Evolutionary conservation across 495 filamentous ascomycete species (phyloP), one percentile per base, ranked within the genome.

Genomic region (Penicillium dipodomyicola): DNA sequence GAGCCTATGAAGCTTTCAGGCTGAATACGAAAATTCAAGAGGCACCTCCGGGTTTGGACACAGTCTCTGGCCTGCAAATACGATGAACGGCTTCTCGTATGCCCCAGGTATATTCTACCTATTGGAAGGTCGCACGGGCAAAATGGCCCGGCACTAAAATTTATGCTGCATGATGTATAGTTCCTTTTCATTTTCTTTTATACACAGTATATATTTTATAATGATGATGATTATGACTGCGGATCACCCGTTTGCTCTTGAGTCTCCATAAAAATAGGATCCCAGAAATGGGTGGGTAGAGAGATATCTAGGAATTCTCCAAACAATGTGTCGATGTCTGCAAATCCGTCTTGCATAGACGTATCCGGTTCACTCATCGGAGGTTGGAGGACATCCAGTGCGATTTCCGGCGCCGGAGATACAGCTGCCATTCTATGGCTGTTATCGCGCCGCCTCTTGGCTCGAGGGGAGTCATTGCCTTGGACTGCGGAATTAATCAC

Each of bases 281-380:
- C 72, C 71, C 71, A 75, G 54, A 75, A 76, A 35, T 76, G 73
- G 20, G 71, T 73, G 2, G 72, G 74, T 3, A 76, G 58, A 6
- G 72, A 74, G 15, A 75, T 58, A 64, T 77, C 72, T 17, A 77
- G 41, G 44, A 75, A 76, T 10, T 72, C 72, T 8, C 72, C 72
- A 54, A 77, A 75, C n/a, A 76, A 43, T 3, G 59, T 70, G 35
- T 77, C 74, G 23, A 77, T 76, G 49, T 74, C 70, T 12, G 70
- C 62, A 55, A 76, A 72, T 5, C 66, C 67, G 22, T 54, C 42
- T 4, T 59, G 49, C 27, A 62, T 52, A n/a, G 54, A 22, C 17
- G 54, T 49, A 47, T 52, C 56, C 40, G 62, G 22, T 10, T 59
- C 56, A 6, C 30, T 5, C 41, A 53, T 30, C 29, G 57, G 46